Percentiles rank a stretch among this genome's conserved stretches.
phyloP scores from a whole-genome alignment of 148 eudicot species.

The Beta vulgaris region DNA sequence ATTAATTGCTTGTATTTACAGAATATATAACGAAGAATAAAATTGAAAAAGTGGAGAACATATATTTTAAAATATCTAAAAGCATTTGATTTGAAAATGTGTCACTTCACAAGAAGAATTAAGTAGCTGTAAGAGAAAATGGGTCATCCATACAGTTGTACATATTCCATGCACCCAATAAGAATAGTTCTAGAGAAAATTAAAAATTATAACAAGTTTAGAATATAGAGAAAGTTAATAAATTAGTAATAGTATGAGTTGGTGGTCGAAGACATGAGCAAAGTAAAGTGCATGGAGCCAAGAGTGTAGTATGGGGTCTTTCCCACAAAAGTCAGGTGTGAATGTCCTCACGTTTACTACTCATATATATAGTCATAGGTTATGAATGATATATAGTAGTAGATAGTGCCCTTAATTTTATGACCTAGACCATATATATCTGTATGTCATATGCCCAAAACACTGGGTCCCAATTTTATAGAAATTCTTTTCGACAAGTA shows the following conservation, averaged over 20 bases:
- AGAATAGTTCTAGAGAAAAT: conserved; percentile 6
- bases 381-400: too few species aligned
- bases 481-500: background rate
- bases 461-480: background rate
- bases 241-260: conserved; percentile 9
- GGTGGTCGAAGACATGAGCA: conserved; percentile 1
- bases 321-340: conserved; percentile 8
- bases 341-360: conserved; percentile 12
- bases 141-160: background rate
- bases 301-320: background rate
- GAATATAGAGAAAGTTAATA: background rate
- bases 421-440: background rate
- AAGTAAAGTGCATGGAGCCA: conserved; percentile 26
- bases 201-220: background rate
- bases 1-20: too few species aligned
- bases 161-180: conserved; percentile 19
- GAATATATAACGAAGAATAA: too few species aligned
- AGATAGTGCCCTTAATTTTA: background rate
- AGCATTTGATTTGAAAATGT: too few species aligned
- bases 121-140: background rate
- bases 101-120: background rate
- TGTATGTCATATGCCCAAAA: conserved; percentile 4
- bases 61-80: too few species aligned
- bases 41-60: too few species aligned
- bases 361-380: background rate